phyloP scores from a whole-genome alignment of 1,284 basidiomycete genomes.

The Trichosporon coremiiforme region DNA sequence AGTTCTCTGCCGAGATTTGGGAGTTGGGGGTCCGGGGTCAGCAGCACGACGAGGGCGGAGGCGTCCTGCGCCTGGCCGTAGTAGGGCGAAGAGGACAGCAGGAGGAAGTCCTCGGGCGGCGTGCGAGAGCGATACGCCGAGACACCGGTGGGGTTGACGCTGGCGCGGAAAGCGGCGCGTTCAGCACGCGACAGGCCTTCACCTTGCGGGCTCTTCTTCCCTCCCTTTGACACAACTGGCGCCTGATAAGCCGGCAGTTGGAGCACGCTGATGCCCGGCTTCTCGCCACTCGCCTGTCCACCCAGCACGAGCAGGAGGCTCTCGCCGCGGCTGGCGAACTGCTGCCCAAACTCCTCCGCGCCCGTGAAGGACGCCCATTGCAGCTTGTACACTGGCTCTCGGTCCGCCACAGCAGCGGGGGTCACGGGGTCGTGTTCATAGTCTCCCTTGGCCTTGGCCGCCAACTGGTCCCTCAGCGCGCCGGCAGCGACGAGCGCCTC shows the following conservation, averaged over 20 bases:
- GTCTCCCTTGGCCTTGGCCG: slow-evolving; percentile 33
- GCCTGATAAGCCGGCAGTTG: slow-evolving; percentile 74
- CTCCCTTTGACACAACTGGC: slow-evolving; percentile 40
- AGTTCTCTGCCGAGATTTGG: slow-evolving; percentile 50
- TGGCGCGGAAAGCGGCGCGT: slow-evolving; percentile 67
- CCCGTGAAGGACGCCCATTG: slow-evolving; percentile 71
- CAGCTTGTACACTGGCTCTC: slow-evolving; percentile 87
- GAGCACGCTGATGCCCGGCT: slow-evolving; percentile 69
- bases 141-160: slow-evolving; percentile 63
- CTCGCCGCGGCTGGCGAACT: slow-evolving; percentile 62
- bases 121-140: slow-evolving; percentile 67
- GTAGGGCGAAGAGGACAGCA: slow-evolving; percentile 71
- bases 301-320: slow-evolving; percentile 77
- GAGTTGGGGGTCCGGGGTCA: slow-evolving; percentile 50
- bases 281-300: slow-evolving; percentile 64
- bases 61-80: slow-evolving; percentile 72
- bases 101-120: slow-evolving; percentile 74
- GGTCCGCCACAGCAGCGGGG: slow-evolving; percentile 39
- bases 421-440: slow-evolving; percentile 36
- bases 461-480: slow-evolving; percentile 52
- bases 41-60: slow-evolving; percentile 62
- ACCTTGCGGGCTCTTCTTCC: slow-evolving; percentile 27
- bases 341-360: slow-evolving; percentile 57
- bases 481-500: slow-evolving; percentile 56
- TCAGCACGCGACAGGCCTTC: slow-evolving; percentile 61